Evolutionary conservation across 352 stramenopile genomes (phyloP), one percentile per base, ranked within the genome.

Genomic region (Plasmopara viticola): DNA sequence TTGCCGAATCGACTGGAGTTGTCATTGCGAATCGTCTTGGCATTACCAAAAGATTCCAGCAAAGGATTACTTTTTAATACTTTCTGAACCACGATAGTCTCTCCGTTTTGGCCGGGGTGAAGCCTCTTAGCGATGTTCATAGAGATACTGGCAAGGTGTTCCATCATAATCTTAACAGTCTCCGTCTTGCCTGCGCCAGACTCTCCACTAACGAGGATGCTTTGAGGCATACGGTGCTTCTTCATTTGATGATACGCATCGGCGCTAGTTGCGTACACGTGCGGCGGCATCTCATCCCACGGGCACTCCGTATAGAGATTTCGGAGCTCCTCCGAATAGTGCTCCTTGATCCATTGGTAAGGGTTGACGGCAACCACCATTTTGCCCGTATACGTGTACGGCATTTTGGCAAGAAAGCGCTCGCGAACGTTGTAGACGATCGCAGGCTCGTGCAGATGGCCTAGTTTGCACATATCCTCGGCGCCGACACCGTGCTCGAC

Each of bases 321-420:
- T 13, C 78, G 70, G 25, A 90, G 65, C 44, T 81, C 69, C 38
- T 95, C 75, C 7, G 74, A 81, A 67, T 97, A 97, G 41, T 95
- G 64, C 14, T 71, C 48, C 54, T 89, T 83, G 56, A 96, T 78
- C 86, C 87, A 95, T 38, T 81, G 78, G 60, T 98, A 99, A 33
- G 95, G 95, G 64, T 98, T 99, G 38, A 98, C 85, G 1, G 95
- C 94, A 39, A 99, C 87, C 20, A 98, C 84, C 68, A 98, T 98
- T 58, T 98, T 93, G 33, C 95, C 95, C 33, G 96, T 97, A 62
- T 96, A 96, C 38, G 95, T 98, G 74, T 98, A 99, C 1, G 95
- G 95, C 53, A 86, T 72, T 41, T 80, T 64, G n/a, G 73, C 70
- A 25, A 83, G 82, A 62, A 95, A 96, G 12, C 90, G 80, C 50